Evolutionary conservation across 148 eudicot genomes (phyloP).

Genomic region (Cornus florida): DNA sequence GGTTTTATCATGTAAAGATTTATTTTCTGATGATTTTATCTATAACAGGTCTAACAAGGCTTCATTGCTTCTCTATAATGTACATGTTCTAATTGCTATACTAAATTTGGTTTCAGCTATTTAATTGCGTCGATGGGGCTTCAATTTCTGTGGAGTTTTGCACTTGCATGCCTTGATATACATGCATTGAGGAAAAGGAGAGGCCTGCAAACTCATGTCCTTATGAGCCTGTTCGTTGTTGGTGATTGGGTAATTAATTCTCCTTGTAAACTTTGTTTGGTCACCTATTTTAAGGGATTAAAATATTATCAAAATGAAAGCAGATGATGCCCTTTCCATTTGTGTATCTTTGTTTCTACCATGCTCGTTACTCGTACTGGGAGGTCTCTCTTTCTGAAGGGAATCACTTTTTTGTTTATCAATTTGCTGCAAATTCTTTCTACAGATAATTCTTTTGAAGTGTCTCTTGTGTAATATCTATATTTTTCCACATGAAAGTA

Average conservation of each 20-base stretch:
- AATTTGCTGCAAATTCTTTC: background rate
- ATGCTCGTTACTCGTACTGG: background rate
- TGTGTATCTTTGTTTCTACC: background rate
- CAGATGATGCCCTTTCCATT: background rate
- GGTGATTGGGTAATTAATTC: slow-evolving; percentile 78
- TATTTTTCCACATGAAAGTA: no score
- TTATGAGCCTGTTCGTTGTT: slow-evolving; percentile 74
- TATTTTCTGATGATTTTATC: background rate
- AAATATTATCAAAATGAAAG: background rate
- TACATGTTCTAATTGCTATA: background rate
- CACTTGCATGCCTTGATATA: slow-evolving; percentile 83
- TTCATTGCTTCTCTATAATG: background rate
- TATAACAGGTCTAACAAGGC: background rate
- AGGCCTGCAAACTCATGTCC: slow-evolving; percentile 65
- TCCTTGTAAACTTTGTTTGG: background rate
- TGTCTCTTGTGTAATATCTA: no score
- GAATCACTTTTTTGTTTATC: background rate
- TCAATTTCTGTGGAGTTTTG: slow-evolving; percentile 89
- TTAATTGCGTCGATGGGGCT: slow-evolving; percentile 95
- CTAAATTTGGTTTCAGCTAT: slow-evolving; percentile 53
- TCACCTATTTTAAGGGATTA: background rate
- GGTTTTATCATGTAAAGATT: background rate
- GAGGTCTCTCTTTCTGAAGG: background rate
- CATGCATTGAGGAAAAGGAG: slow-evolving; percentile 74
- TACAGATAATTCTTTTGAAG: no score